Percentiles rank a stretch among this genome's conserved stretches.
These are phyloP conservation scores for Austroboletus festivus DNA, from an alignment of 768 basidiomycete genomes.

Conservation along the genomic window DNA sequence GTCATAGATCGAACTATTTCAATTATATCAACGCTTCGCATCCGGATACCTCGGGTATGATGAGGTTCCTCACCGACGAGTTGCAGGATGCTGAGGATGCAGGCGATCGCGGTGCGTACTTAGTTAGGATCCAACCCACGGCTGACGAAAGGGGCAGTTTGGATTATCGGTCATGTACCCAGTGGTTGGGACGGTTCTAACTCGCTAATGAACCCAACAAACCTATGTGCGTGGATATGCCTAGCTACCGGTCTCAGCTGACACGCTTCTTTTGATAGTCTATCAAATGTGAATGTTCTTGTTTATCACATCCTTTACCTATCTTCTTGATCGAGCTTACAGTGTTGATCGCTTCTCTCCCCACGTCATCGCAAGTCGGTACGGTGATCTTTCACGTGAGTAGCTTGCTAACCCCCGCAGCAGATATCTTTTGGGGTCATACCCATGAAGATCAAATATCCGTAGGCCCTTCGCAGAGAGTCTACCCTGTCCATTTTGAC, in stretches of 20 bases:
- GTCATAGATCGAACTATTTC: slow-evolving; percentile 60
- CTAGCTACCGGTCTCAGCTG: neutral
- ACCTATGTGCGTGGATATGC: slow-evolving; percentile 55
- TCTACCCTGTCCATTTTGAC: neutral
- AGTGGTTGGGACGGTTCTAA: slow-evolving; percentile 74
- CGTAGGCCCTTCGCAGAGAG: slow-evolving; percentile 33
- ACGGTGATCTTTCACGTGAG: neutral
- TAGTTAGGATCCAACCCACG: neutral
- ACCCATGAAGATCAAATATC: slow-evolving; percentile 72
- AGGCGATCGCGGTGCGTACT: slow-evolving; percentile 59
- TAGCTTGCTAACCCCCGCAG: slow-evolving; percentile 10
- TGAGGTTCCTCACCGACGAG: slow-evolving; percentile 75
- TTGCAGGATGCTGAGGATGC: slow-evolving; percentile 75
- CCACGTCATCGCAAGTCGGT: slow-evolving; percentile 71
- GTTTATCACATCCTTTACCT: neutral
- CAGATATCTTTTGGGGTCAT: slow-evolving; percentile 78
- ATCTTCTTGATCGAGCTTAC: slow-evolving; percentile 1
- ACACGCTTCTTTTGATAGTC: slow-evolving; percentile 26
- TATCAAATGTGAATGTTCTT: slow-evolving; percentile 43
- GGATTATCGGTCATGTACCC: slow-evolving; percentile 56
- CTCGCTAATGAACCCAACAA: slow-evolving; percentile 58
- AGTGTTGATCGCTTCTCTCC: slow-evolving; percentile 78
- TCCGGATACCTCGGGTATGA: slow-evolving; percentile 71
- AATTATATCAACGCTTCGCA: slow-evolving; percentile 73
- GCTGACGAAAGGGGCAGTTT: slow-evolving; percentile 33